Evolutionary conservation across 208 protist genomes (phyloP), one percentile per base, ranked within the genome.

Genomic region (Crithidia mellificae): DNA sequence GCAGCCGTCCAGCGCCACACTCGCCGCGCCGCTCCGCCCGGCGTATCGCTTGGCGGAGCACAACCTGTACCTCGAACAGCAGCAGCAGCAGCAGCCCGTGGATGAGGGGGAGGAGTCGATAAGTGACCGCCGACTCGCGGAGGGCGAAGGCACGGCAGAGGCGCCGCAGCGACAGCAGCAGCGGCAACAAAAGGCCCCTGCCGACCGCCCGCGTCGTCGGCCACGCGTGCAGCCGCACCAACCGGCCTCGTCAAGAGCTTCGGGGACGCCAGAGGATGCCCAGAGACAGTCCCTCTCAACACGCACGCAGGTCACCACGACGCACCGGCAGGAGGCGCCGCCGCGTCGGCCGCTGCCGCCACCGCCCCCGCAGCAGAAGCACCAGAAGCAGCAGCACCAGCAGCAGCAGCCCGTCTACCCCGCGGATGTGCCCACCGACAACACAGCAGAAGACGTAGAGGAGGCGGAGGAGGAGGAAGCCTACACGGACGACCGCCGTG

Each of bases 1-100:
- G 58, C 58, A 64, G 44, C 58, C 58, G 30, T 64, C 58, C 7
- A 64, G 58, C 58, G 58, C 58, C 20, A 64, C 58, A 2, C 44
- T 53, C 3, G 58, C 58, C n/a, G 44, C 44, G 2, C 58, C 58
- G 30, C 58, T 64, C 44, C 24, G 36, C 20, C 44, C 58, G 3
- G 44, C 44, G 1, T 53, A 64, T 20, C 24, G 30, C 2, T 44
- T 41, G 15, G 44, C 34, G 1, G 58, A 43, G 30, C 29, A n/a
- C 27, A 6, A 14, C n/a, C 39, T 64, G 2, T 4, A n/a, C 2
- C 44, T 53, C 7, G 44, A 43, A 1, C 36, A 59, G 36, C 7
- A 47, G 22, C n/a, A n/a, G n/a, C n/a, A n/a, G n/a, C n/a, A n/a
- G n/a, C n/a, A n/a, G n/a, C n/a, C n/a, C n/a, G n/a, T n/a, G n/a